Evolutionary conservation across 257 asterid species (phyloP), one percentile per base, ranked within the genome.

Genomic region (Capsicum rhomboideum): DNA sequence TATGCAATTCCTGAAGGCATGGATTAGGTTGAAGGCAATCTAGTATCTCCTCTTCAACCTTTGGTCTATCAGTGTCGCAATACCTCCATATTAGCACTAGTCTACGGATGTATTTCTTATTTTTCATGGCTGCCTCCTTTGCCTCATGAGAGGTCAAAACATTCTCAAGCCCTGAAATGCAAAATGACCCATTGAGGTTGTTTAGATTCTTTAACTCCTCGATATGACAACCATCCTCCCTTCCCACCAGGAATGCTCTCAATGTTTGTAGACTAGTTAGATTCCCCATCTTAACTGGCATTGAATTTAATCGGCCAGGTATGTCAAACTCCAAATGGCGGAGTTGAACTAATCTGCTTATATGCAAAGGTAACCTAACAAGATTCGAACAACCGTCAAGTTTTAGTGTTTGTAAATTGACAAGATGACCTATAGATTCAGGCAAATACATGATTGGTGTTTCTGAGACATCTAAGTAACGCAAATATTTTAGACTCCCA

Each of bases 211-310:
- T 85, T 68, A 89, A 68, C 84, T 91, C 90, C 26, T 50, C 59
- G 56, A 91, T 90, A 56, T 83, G 67, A 79, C 89, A 85, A 10
- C 89, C 89, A 81, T 84, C 90, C 28, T 89, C 83, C 74, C 78
- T 83, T 7, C 91, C 94, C 68, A 91, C 92, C 29, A 88, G 42
- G 87, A 90, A 90, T 10, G 88, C 92, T 44, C 49, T 79, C 63
- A 91, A 83, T 0, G 91, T 91, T 74, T 87, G 92, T 71, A 91
- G 90, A n/a, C 85, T 79, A 13, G 52, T 71, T 77, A 90, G 67
- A 55, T 64, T 83, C 37, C 94, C 89, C 89, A 91, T 84, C 26
- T 89, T 87, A 56, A 12, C 82, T 1, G 93, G 93, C 93, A 91
- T 86, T 67, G 85, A 82, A 63, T 53, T 54, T 82, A 86, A 82